phyloP scores from a whole-genome alignment of 2,329 filamentous ascomycete genomes.

The Epichloe bromicola region DNA sequence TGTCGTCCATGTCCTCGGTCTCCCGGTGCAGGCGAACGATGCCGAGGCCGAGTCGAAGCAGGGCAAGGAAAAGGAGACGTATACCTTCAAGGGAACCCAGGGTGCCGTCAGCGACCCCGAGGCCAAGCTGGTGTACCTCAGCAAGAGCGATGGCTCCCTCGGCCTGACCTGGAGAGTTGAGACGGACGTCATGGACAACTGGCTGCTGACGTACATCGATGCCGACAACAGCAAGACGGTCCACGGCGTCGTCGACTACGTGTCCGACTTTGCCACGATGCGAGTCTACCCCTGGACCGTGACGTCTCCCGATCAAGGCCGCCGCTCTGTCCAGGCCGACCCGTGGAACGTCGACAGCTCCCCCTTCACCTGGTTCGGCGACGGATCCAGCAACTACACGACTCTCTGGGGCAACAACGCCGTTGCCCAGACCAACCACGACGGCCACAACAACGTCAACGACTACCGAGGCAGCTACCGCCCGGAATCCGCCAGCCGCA shows the following conservation, averaged over 20 bases:
- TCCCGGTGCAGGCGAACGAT: too few relatives aligned
- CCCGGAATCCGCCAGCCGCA: too few relatives aligned
- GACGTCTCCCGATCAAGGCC: too few relatives aligned
- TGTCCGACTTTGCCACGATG: too few relatives aligned
- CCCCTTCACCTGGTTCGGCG: slow-evolving; percentile 6
- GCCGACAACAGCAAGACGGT: too few relatives aligned
- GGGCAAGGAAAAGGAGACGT: slow-evolving; percentile 17
- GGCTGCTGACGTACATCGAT: too few relatives aligned
- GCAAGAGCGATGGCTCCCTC: slow-evolving; percentile 27
- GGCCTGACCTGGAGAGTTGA: too few relatives aligned
- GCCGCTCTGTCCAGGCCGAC: too few relatives aligned
- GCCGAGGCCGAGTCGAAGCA: slow-evolving; percentile 7
- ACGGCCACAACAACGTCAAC: slow-evolving; percentile 27
- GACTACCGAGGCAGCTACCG: slow-evolving; percentile 32
- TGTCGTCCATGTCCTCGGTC: slow-evolving; percentile 20
- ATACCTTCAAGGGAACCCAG: slow-evolving; percentile 31
- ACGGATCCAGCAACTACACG: slow-evolving; percentile 34
- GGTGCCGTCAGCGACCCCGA: slow-evolving; percentile 39
- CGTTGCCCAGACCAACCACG: slow-evolving; percentile 35
- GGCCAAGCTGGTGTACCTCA: slow-evolving; percentile 41
- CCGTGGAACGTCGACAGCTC: too few relatives aligned
- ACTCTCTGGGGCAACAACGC: slow-evolving; percentile 47
- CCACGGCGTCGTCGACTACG: too few relatives aligned
- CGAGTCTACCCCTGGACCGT: too few relatives aligned
- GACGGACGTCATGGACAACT: too few relatives aligned